Evolutionary conservation across 345 rosid species (phyloP).

Genomic region (Citrus medica): DNA sequence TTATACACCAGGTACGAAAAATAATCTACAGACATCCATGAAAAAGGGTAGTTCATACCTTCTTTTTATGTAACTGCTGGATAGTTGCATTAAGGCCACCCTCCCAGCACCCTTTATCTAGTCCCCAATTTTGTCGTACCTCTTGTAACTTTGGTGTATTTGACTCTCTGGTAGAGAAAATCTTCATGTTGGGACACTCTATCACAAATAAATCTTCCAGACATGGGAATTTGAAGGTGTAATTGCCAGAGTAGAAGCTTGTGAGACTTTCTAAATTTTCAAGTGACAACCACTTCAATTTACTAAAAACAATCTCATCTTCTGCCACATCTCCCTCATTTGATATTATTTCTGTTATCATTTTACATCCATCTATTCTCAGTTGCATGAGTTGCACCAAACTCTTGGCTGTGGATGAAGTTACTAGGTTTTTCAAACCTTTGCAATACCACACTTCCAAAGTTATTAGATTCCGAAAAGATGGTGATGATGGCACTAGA

Average conservation of each 20-base stretch:
- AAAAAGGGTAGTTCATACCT: neutral
- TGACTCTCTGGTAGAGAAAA: neutral
- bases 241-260: neutral
- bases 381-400: neutral
- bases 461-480: neutral
- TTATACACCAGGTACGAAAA: neutral
- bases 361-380: neutral
- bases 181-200: neutral
- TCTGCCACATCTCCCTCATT: neutral
- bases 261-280: neutral
- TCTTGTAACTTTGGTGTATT: neutral
- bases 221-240: neutral
- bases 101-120: neutral
- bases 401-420: neutral
- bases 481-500: neutral
- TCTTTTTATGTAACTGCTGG: neutral
- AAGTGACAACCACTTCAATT: neutral
- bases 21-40: neutral
- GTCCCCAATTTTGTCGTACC: neutral
- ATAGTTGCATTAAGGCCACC: neutral
- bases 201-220: neutral
- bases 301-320: neutral
- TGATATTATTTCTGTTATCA: neutral
- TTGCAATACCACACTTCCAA: neutral
- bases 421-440: neutral